Conservation (phyloP, 164 flowering plant genomes). For the Aristolochia contorta region DNA sequence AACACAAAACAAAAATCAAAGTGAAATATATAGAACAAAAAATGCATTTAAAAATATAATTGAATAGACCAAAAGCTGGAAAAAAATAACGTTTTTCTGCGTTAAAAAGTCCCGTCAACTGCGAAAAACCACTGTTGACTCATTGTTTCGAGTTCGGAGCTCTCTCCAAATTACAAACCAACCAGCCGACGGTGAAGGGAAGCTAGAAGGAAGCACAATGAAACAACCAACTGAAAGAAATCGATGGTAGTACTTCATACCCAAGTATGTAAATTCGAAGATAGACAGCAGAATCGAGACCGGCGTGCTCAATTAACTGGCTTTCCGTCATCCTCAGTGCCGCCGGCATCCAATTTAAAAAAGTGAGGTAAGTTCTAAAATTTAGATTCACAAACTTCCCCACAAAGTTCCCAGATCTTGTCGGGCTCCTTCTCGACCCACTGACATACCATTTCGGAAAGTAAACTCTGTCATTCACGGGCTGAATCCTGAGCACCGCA, state of each 20-base stretch:
- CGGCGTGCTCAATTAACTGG: constrained; percentile 76
- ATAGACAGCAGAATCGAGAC: constrained; percentile 89
- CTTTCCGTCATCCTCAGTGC: constrained; percentile 69
- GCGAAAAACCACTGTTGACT: too few relatives aligned
- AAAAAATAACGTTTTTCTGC: neutral
- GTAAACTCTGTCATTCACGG: constrained; percentile 89
- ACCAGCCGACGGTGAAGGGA: neutral
- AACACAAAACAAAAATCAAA: too few relatives aligned
- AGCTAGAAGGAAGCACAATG: constrained; percentile 2
- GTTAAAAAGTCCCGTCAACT: neutral
- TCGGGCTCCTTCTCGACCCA: constrained; percentile 56
- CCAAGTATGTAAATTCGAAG: constrained; percentile 82
- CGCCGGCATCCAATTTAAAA: constrained; percentile 95
- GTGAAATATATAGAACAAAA: too few relatives aligned
- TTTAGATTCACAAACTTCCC: constrained; percentile 73
- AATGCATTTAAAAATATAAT: too few relatives aligned
- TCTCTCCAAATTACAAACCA: too few relatives aligned
- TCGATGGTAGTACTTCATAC: constrained; percentile 22
- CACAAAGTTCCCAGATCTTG: constrained; percentile 34
- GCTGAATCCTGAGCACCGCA: constrained; percentile 80
- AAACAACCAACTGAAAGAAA: neutral
- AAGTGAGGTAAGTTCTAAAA: constrained; percentile 59
- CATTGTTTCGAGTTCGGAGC: too few relatives aligned
- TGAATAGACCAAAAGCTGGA: neutral
- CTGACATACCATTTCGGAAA: constrained; percentile 88